Evolutionary conservation across 2,329 filamentous ascomycete species (phyloP).

Genomic region (Monosporascus ibericus): DNA sequence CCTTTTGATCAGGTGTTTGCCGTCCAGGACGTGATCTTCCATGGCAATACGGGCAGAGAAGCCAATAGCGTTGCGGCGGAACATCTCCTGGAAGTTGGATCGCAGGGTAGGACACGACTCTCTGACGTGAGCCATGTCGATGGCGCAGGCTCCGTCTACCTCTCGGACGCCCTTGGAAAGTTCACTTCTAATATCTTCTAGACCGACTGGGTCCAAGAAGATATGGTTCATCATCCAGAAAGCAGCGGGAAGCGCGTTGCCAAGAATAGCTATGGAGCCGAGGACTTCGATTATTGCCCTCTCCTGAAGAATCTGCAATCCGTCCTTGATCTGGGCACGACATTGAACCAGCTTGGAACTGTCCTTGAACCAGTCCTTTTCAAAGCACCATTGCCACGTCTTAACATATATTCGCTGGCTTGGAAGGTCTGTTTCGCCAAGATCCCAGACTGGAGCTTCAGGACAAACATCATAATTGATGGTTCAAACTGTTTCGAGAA

Average conservation of each 20-base stretch:
- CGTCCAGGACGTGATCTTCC: conserved; percentile 11
- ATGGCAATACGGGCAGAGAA: conserved; percentile 2
- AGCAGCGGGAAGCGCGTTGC: conserved; percentile 6
- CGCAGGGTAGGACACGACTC: conserved; percentile 6
- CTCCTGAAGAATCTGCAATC: conserved; percentile 3
- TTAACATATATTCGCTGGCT: conserved; percentile 10
- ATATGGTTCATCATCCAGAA: conserved; percentile 14
- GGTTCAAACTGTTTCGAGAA: conserved; percentile 7
- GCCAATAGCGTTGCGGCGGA: conserved; percentile 5
- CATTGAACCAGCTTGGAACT: conserved; percentile 4
- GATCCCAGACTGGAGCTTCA: conserved; percentile 3
- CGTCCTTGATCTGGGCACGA: conserved; percentile 7
- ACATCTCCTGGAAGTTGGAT: conserved; percentile 9
- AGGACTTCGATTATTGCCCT: conserved; percentile 9
- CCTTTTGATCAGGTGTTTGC: conserved; percentile 15
- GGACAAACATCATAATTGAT: conserved; percentile 5
- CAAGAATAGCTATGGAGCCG: conserved; percentile 4
- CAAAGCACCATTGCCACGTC: conserved; percentile 11
- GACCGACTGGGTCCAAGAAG: conserved; percentile 15
- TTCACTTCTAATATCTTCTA: conserved; percentile 12
- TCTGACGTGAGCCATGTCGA: conserved; percentile 8
- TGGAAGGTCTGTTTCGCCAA: conserved; percentile 4
- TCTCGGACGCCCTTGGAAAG: conserved; percentile 1
- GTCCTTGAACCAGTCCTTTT: conserved; percentile 1
- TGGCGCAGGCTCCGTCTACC: background rate